phyloP scores from a whole-genome alignment of 441 rosid genomes.

The Arabidopsis hybrid region DNA sequence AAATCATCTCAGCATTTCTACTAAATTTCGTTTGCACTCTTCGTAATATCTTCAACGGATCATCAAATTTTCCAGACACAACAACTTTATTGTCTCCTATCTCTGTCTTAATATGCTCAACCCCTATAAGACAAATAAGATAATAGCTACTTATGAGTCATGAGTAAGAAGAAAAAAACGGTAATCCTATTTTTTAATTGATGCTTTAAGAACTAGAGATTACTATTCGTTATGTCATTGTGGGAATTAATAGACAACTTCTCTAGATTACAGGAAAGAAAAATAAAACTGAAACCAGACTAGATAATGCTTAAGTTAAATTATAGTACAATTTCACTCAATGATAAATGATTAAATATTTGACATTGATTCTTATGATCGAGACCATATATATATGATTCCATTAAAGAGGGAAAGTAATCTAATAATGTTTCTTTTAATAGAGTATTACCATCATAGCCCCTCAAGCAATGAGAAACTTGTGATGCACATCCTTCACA shows the following conservation, averaged over 20 bases:
- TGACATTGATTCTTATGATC: neutral
- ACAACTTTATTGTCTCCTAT: slow-evolving; percentile 53
- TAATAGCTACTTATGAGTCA: neutral
- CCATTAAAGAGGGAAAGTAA: neutral
- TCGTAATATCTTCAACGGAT: slow-evolving; percentile 54
- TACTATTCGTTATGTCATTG: neutral
- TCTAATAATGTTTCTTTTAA: neutral
- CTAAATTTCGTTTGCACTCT: slow-evolving; percentile 67
- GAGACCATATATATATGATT: neutral
- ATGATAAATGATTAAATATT: neutral
- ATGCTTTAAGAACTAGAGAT: neutral
- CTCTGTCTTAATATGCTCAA: slow-evolving; percentile 61
- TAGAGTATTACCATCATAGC: slow-evolving; percentile 56
- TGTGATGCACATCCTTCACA: slow-evolving; percentile 69
- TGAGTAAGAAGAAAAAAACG: neutral
- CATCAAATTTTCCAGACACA: slow-evolving; percentile 62
- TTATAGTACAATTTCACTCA: neutral
- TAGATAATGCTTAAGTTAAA: neutral
- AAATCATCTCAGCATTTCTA: slow-evolving; percentile 58
- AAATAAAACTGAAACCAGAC: neutral
- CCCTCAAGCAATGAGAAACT: slow-evolving; percentile 53
- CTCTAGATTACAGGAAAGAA: neutral
- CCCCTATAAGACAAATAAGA: slow-evolving; percentile 49
- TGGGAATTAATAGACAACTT: neutral
- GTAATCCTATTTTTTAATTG: neutral